Base-by-base conservation (phyloP, 148 eudicot species). In the Euryodendron excelsum region DNA sequence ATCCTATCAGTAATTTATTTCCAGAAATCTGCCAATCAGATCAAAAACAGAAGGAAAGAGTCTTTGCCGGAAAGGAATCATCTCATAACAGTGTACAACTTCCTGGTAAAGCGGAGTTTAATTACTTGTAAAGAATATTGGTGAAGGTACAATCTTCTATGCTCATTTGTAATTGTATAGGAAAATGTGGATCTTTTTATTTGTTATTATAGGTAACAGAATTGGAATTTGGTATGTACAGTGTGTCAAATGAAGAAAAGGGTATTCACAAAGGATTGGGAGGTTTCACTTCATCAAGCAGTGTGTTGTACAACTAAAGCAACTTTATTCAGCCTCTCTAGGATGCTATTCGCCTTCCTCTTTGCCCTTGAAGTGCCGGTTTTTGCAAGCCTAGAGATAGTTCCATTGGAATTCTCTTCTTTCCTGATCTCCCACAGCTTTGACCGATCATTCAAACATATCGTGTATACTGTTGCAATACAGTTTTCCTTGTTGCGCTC, bases 321-420 rank as follows among this genome's bases (percentile, higher is more conserved):
- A n/a, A 33, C 20, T 69, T 64, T 83, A 76, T 83, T 25, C 10
- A 83, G 50, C 82, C 76, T 79, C 69, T 79, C 82, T 5, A 83
- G 77, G 23, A 83, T 69, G 21, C 80, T 80, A 31, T 14, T 83
- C 0, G 85, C 85, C 74, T 83, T 83, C 82, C 85, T 83, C 77
- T 60, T 83, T 15, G 85, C 85, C 71, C 85, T 83, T 33, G 80
- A 75, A 75, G 82, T 83, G 21, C 85, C 85, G 2, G 25, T 69
- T 34, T 75, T 63, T 0, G 78, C 85, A 0, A 83, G 68, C 10
- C 56, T 53, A 39, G 74, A 79, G 41, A 83, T 21, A 4, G 80
- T 79, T 31, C 78, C 76, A 34, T 53, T 20, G 4, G 72, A 66
- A 36, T 69, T 59, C 82, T 83, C 85, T 13, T 69, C 82, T 44